A percentile compares a stretch with the other conserved stretches of the same genome.
These are phyloP conservation scores for Paramecium octaurelia DNA, from an alignment of 73 alveolate genomes.

Conservation along the genomic window DNA sequence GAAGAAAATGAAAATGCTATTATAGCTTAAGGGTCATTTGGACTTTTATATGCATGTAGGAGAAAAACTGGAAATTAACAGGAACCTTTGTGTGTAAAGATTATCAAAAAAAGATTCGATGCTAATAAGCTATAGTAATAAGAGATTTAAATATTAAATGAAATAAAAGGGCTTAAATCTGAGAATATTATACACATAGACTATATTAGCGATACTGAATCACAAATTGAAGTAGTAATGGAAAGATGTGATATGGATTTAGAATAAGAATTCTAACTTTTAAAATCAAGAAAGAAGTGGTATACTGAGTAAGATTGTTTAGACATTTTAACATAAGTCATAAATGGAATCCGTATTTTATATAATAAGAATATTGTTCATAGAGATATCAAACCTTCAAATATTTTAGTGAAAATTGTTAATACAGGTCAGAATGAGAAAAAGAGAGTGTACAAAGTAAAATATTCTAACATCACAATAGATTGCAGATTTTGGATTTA, in stretches of 20 bases:
- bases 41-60: not conserved
- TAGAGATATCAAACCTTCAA: not conserved
- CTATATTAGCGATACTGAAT: not conserved
- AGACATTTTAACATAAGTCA: not conserved
- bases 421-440: not conserved
- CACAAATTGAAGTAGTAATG: not conserved
- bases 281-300: not conserved
- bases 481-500: slow-evolving; percentile 5
- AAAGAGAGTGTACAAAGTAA: not conserved
- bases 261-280: not conserved
- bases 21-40: not conserved
- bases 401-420: not conserved
- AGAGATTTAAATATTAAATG: not conserved
- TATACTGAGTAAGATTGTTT: not conserved
- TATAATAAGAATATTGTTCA: not conserved
- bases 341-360: not conserved
- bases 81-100: not conserved
- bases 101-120: not conserved
- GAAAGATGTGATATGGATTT: not conserved
- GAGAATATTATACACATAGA: not conserved
- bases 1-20: not conserved
- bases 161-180: not conserved
- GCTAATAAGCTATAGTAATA: not conserved
- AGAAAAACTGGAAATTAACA: not conserved
- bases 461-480: not conserved